These are phyloP conservation scores for Paratrypanosoma confusum DNA, from an alignment of 208 protist genomes.

Conservation along the genomic window DNA sequence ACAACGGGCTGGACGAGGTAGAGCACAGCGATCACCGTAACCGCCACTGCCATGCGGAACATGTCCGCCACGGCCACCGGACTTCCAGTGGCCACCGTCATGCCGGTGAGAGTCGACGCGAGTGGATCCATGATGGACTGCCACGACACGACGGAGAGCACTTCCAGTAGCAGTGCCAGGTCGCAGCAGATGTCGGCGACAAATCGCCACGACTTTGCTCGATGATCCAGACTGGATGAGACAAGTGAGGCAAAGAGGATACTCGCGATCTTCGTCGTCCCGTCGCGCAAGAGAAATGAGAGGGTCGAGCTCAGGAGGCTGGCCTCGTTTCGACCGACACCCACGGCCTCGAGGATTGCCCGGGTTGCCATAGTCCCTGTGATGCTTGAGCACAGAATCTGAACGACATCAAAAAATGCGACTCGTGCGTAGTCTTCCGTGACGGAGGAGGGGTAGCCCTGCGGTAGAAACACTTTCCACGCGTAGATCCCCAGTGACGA, in stretches of 20 bases:
- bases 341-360: constrained; percentile 35
- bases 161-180: constrained; percentile 26
- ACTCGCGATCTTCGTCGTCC: constrained; percentile 29
- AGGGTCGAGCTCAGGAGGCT: constrained; percentile 30
- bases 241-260: constrained; percentile 31
- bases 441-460: constrained; percentile 48
- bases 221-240: constrained; percentile 21
- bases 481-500: neutral
- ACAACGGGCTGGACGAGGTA: too few species aligned
- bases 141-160: too few species aligned
- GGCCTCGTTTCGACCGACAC: constrained; percentile 29
- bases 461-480: constrained; percentile 26
- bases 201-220: constrained; percentile 49
- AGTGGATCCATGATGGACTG: too few species aligned
- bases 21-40: too few species aligned
- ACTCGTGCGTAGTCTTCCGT: constrained; percentile 28
- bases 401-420: constrained; percentile 19
- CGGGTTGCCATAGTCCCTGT: constrained; percentile 28
- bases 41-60: too few species aligned
- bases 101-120: too few species aligned
- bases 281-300: constrained; percentile 47
- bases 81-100: too few species aligned
- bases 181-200: constrained; percentile 45
- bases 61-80: too few species aligned
- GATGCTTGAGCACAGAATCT: constrained; percentile 26